Conservation (phyloP, 352 stramenopile species). For the Pythium apleroticum region DNA sequence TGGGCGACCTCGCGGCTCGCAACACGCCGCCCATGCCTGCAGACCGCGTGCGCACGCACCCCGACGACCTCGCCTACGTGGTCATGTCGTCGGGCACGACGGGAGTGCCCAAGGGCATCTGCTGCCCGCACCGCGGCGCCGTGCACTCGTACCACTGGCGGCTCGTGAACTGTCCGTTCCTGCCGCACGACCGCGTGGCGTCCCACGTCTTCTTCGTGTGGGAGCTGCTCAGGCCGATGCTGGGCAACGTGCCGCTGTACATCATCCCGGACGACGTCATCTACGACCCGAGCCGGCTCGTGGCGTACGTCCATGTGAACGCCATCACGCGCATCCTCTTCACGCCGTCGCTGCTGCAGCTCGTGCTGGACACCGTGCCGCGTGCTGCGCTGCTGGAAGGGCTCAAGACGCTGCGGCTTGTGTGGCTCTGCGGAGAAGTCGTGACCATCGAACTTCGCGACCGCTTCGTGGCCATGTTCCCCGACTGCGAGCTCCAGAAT, state of each 20-base stretch:
- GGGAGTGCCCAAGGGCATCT: conserved; percentile 92
- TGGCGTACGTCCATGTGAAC: conserved; percentile 71
- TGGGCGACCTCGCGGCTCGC: conserved; percentile 28
- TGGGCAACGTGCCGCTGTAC: conserved; percentile 87
- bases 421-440: conserved; percentile 93
- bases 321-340: conserved; percentile 92
- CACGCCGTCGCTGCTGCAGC: conserved; percentile 91
- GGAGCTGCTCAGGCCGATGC: conserved; percentile 90
- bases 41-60: conserved; percentile 61
- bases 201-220: conserved; percentile 96
- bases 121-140: conserved; percentile 90
- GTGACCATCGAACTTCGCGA: conserved; percentile 90
- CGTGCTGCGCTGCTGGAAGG: conserved; percentile 51
- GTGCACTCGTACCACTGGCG: conserved; percentile 93
- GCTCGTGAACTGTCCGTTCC: conserved; percentile 67
- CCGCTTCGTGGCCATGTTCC: conserved; percentile 82
- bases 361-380: conserved; percentile 76
- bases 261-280: conserved; percentile 92
- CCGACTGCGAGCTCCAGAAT: conserved; percentile 88
- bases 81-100: conserved; percentile 94
- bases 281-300: conserved; percentile 87
- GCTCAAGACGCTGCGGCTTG: conserved; percentile 76
- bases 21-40: conserved; percentile 48
- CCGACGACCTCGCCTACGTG: conserved; percentile 90
- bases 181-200: conserved; percentile 79